Evolutionary conservation across 2,329 filamentous ascomycete genomes (phyloP), one percentile per base, ranked within the genome.

Genomic region (Fusarium sp.): DNA sequence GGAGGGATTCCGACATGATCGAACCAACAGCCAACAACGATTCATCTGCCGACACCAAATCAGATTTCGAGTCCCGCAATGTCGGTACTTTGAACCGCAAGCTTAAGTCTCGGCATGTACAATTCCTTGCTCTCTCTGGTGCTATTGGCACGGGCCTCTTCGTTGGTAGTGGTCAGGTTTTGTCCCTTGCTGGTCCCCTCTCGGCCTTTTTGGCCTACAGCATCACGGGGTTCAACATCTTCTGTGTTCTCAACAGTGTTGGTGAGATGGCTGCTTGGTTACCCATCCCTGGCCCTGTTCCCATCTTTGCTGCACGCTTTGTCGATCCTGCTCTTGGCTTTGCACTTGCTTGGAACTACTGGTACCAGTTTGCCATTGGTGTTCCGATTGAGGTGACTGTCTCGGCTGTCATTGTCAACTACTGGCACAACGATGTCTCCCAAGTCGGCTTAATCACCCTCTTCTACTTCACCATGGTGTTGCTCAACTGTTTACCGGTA

Each of bases 291-390:
- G 58, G 58, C 0, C 53, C 54, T 11, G 53, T 61, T 15, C 54
- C 54, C 3, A 61, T 59, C 17, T 61, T 61, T 9, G 58, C 58
- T 11, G n/a, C 81, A 44, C 85, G 87, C 22, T 88, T 86, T 60
- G 82, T 88, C 58, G 86, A 88, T 54, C 81, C 83, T 3, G 86
- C 83, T 34, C 76, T 88, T 33, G 84, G 83, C 1, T 66, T 66
- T 5, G 63, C 63, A 1, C 62, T 81, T 18, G 87, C 85, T 3
- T 88, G 85, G 85, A 88, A 88, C 67, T 90, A 90, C 77, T 89
- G 86, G 83, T 89, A 90, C 71, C 85, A 86, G 1, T 88, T 89
- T 63, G 81, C 84, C 33, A 88, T 90, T 64, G 79, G 88, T 8
- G 81, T 89, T 18, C 87, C 84, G 1, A 85, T 87, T 44, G 87